These are phyloP conservation scores for Salvia splendens DNA, from an alignment of 257 asterid species.

Conservation along the genomic window DNA sequence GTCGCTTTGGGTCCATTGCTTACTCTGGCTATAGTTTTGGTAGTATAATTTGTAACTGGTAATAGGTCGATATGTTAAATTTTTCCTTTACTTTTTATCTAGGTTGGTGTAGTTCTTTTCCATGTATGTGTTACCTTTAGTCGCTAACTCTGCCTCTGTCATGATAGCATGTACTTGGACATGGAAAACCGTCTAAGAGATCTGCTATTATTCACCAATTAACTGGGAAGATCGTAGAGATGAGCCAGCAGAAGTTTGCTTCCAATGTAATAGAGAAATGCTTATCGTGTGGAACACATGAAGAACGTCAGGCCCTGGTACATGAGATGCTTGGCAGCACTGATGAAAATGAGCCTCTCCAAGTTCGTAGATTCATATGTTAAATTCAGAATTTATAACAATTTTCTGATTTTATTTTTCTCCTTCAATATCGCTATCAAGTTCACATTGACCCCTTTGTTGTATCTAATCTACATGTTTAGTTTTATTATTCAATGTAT, in stretches of 20 bases:
- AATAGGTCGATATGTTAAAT: no score
- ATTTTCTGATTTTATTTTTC: not conserved
- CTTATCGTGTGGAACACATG: conserved; percentile 66
- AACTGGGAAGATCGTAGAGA: conserved; percentile 69
- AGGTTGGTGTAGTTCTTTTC: no score
- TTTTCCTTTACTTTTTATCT: no score
- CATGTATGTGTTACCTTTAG: not conserved
- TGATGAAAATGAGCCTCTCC: conserved; percentile 82
- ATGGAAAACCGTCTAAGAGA: conserved; percentile 77
- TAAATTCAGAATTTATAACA: not conserved
- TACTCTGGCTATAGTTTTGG: no score
- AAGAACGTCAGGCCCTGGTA: conserved; percentile 68
- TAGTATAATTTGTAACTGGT: no score
- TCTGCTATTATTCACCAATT: conserved; percentile 59
- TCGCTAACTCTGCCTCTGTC: conserved; percentile 19
- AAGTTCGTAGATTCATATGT: conserved; percentile 50
- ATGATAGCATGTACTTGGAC: conserved; percentile 73
- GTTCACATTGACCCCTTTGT: not conserved
- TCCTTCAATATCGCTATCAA: not conserved
- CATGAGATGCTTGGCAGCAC: conserved; percentile 78
- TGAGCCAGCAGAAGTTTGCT: conserved; percentile 90
- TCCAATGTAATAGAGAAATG: conserved; percentile 91
- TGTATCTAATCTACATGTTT: not conserved
- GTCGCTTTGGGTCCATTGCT: no score
- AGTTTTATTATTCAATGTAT: not conserved